phyloP scores from a whole-genome alignment of 768 basidiomycete genomes.

The Xanthoconium purpureum region DNA sequence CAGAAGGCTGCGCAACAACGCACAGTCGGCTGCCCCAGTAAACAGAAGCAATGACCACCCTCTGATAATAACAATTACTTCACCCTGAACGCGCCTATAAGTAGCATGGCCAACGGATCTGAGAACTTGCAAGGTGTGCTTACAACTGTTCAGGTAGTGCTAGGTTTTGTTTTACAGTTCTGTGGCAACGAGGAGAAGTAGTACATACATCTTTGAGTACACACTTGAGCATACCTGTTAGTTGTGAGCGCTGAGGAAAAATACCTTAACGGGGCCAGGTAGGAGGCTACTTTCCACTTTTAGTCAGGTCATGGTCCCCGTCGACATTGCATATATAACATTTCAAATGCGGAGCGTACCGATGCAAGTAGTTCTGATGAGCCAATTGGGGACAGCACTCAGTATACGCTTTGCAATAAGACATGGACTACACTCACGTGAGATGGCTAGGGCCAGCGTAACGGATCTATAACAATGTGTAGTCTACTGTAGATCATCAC shows the following conservation, averaged over 20 bases:
- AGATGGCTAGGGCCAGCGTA: constrained; percentile 1
- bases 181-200: not conserved
- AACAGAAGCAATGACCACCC: not conserved
- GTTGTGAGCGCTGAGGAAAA: not conserved
- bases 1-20: not conserved
- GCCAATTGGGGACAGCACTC: not conserved
- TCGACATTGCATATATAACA: not conserved
- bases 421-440: too few relatives aligned
- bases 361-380: too few relatives aligned
- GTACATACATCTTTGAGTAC: not conserved
- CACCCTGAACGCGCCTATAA: constrained; percentile 3
- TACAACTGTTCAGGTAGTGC: not conserved
- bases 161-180: too few relatives aligned
- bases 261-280: too few relatives aligned
- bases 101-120: not conserved
- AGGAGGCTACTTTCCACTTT: constrained; percentile 3
- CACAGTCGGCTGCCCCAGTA: not conserved
- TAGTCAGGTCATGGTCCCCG: not conserved
- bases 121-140: not conserved
- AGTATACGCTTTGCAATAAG: too few relatives aligned
- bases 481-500: not conserved
- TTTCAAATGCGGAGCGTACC: too few relatives aligned
- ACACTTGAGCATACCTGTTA: not conserved
- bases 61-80: not conserved
- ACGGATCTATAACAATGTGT: constrained; percentile 2